These are phyloP conservation scores for Picea engelmannii DNA, from an alignment of 83 land plant genomes.

Conservation along the genomic window DNA sequence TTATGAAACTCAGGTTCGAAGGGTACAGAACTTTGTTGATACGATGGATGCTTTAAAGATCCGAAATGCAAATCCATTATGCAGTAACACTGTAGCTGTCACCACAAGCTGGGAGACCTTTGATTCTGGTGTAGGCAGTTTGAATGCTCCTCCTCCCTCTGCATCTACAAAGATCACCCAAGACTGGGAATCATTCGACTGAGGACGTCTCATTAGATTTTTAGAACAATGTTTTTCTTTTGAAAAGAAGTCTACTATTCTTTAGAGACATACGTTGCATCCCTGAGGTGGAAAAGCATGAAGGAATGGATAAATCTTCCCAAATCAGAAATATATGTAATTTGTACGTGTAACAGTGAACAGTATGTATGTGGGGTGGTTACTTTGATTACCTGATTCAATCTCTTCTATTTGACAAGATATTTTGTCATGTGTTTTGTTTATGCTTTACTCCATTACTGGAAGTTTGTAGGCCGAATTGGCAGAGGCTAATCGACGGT, in stretches of 20 bases:
- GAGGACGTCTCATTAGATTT: neutral
- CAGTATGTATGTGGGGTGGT: neutral
- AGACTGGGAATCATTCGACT: slow-evolving; percentile 68
- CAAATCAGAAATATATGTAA: neutral
- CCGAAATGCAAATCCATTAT: slow-evolving; percentile 51
- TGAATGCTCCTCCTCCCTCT: slow-evolving; percentile 42
- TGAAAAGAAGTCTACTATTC: neutral
- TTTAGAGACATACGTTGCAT: neutral
- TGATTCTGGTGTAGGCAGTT: slow-evolving; percentile 54
- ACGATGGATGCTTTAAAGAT: slow-evolving; percentile 51
- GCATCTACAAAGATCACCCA: slow-evolving; percentile 36
- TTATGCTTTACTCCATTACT: neutral
- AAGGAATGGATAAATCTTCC: neutral
- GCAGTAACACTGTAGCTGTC: slow-evolving; percentile 33
- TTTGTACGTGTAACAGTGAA: neutral
- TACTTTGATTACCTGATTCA: neutral
- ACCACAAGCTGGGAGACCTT: slow-evolving; percentile 72
- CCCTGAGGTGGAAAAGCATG: slow-evolving; percentile 2
- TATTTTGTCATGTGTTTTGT: neutral
- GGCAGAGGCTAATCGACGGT: neutral
- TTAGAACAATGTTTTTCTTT: neutral
- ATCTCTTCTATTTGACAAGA: neutral
- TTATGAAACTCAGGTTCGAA: slow-evolving; percentile 45
- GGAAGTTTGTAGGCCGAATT: too few species aligned
- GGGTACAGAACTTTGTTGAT: slow-evolving; percentile 55